Base-by-base conservation (phyloP, 2,329 filamentous ascomycete species). In the Atkinsonella hypoxylon region DNA sequence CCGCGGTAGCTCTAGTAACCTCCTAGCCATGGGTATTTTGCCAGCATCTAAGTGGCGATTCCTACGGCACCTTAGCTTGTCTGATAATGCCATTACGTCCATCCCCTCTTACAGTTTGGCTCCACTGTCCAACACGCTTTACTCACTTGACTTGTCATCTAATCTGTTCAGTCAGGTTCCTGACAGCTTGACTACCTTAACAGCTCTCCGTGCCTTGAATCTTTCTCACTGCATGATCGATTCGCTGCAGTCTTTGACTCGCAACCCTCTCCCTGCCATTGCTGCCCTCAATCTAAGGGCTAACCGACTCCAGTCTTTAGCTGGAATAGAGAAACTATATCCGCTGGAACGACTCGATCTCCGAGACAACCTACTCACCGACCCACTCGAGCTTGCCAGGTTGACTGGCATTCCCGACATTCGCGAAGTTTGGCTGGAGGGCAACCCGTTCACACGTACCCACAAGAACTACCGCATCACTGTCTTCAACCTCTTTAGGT, bases 161-260 rank as follows among this genome's bases (percentile, higher is more conserved):
- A 98, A 98, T 62, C 80, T 95, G 32, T 95, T 98, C 66, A 83
- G 82, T n/a, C 87, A 96, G 65, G 85, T 97, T 49, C 93, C 93
- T 1, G 93, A 97, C 65, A 93, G 87, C 60, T 72, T 98, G 51
- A 85, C 90, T 12, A 87, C 81, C 10, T 73, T 98, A 52, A 89
- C 89, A 18, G 85, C 89, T 30, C 77, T 98, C n/a, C 83, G 90
- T 56, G 90, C 93, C 22, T 72, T 98, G 49, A 97, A 98, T 61
- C 75, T 98, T 26, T 95, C 91, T 4, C 87, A 95, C 61, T 97
- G 91, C 75, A 96, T 97, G 90, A 97, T 98, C 55, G 87, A 91
- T 59, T 93, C 89, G 15, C 75, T 98, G 51, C 87, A 94, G 60
- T 95, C 91, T 2, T 74, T 98, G 41, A 83, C 83, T 2, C 82